A percentile compares a stretch with the other conserved stretches of the same genome.
Conservation (phyloP, 768 basidiomycete genomes). For the Lepiota venenata region DNA sequence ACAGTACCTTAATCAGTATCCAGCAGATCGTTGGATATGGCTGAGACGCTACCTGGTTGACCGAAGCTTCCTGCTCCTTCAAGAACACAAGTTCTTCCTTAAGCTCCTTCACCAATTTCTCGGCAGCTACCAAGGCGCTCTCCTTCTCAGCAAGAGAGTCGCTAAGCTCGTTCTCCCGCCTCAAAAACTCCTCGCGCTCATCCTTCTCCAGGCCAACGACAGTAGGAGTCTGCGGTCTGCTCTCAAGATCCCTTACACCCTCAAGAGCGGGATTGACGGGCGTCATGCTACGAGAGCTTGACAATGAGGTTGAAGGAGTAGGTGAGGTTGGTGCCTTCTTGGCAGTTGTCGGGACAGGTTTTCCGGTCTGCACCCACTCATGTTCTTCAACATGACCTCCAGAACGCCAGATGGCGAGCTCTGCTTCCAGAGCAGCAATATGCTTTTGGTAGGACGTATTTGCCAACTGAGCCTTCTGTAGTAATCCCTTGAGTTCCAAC, state of each 20-base stretch:
- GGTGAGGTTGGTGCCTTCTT: conserved; percentile 67
- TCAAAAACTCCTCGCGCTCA: conserved; percentile 95
- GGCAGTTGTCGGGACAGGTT: conserved; percentile 49
- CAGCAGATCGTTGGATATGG: background rate
- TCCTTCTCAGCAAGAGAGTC: conserved; percentile 93
- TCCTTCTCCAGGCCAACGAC: conserved; percentile 89
- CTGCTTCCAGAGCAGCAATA: conserved; percentile 87
- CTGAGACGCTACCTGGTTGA: conserved; percentile 57
- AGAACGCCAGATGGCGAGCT: conserved; percentile 83
- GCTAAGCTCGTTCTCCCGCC: conserved; percentile 93
- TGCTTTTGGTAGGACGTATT: conserved; percentile 83
- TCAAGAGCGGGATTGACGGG: conserved; percentile 73
- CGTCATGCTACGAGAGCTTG: conserved; percentile 58
- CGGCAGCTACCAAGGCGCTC: conserved; percentile 70
- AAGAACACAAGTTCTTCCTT: conserved; percentile 86
- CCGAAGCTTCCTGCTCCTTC: conserved; percentile 83
- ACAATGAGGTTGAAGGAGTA: conserved; percentile 52
- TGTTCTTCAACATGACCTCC: conserved; percentile 82
- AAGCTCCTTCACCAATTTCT: conserved; percentile 85
- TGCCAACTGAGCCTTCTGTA: conserved; percentile 86
- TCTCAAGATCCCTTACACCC: conserved; percentile 71
- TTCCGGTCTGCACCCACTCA: conserved; percentile 77
- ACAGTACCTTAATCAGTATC: conserved; percentile 2
- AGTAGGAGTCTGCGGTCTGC: conserved; percentile 90
- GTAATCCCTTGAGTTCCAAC: conserved; percentile 87